A percentile compares a stretch with the other conserved stretches of the same genome.
phyloP scores from a whole-genome alignment of 164 flowering plant genomes.

The Vitis amurensis region DNA sequence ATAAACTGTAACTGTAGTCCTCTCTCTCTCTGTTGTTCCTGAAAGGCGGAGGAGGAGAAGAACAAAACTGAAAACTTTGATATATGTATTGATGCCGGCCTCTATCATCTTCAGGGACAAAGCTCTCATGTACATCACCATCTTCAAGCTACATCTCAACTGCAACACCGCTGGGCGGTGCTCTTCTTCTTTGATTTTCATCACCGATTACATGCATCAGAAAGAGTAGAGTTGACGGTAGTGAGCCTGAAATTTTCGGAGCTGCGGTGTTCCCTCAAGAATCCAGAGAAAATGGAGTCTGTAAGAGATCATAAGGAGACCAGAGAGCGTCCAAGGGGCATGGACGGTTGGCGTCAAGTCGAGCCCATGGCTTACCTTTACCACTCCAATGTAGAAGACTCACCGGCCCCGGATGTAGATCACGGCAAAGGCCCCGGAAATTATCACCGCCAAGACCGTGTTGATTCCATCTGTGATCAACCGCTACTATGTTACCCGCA shows the following conservation, averaged over 20 bases:
- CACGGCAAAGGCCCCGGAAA: conserved; percentile 73
- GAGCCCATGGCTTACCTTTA: conserved; percentile 90
- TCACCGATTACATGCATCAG: background rate
- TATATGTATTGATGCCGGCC: background rate
- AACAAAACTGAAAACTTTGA: background rate
- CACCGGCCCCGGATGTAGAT: conserved; percentile 86
- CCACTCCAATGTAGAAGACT: conserved; percentile 96
- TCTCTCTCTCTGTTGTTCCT: background rate
- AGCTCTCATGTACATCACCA: background rate
- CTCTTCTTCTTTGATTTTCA: no score
- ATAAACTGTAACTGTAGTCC: background rate
- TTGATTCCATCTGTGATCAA: conserved; percentile 91
- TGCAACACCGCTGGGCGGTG: no score
- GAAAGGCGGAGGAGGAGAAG: background rate
- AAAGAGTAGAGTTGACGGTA: no score
- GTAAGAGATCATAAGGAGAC: conserved; percentile 84
- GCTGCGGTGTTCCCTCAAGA: conserved; percentile 17
- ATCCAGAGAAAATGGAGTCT: conserved; percentile 53
- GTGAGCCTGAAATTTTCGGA: no score
- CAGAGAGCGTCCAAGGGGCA: conserved; percentile 86
- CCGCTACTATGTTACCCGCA: conserved; percentile 74
- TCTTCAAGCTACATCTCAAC: background rate
- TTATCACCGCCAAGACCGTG: conserved; percentile 93
- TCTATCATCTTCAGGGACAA: background rate
- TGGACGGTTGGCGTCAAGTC: conserved; percentile 69